Base-by-base conservation (phyloP, 2,329 filamentous ascomycete species). In the Juglanconis juglandina region DNA sequence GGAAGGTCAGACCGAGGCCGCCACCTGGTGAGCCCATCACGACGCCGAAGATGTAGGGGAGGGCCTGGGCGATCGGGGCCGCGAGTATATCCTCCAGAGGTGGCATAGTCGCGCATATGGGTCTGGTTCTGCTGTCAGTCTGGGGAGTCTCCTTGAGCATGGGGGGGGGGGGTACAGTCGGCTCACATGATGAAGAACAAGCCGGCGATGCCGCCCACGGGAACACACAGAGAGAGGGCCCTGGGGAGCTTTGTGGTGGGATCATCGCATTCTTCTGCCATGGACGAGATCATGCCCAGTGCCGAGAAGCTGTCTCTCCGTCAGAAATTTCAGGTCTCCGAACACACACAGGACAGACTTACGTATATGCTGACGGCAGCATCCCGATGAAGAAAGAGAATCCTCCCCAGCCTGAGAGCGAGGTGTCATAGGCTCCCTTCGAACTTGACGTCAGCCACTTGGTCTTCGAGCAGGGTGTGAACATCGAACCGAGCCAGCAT, bases 321-420 rank as follows among this genome's bases (percentile, higher is more conserved):
- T 59, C 3, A 63, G 52, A 3, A 11, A 9, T 24, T 9, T 7
- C 2, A n/a, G 11, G 13, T 39, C 1, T 9, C 5, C 9, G 7
- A 1, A 9, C 4, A 11, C n/a, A 10, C 2, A n/a, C 37, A 32
- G 14, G 44, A 7, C 14, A 2, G 17, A 37, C 72, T 68, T 51
- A 73, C 63, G 78, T 81, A 65, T 85, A 86, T 7, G 82, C 82
- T 0, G 81, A 77, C 2, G 84, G 85, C 3, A 87, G 72, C 9
- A 87, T 76, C 30, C 85, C 84, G 61, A 88, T 86, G 71, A 85
- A 86, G 70, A 87, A 87, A 0, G 81, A 82, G 66, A 87, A 87
- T 13, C 72, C 73, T 3, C 79, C 80, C 82, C 83, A 87, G 8
- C 85, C 84, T 0, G 82, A 79, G 11, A 85, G 72, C 4, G 74